Evolutionary conservation across 768 basidiomycete genomes (phyloP).

Genomic region (Naganishia vishniacii): DNA sequence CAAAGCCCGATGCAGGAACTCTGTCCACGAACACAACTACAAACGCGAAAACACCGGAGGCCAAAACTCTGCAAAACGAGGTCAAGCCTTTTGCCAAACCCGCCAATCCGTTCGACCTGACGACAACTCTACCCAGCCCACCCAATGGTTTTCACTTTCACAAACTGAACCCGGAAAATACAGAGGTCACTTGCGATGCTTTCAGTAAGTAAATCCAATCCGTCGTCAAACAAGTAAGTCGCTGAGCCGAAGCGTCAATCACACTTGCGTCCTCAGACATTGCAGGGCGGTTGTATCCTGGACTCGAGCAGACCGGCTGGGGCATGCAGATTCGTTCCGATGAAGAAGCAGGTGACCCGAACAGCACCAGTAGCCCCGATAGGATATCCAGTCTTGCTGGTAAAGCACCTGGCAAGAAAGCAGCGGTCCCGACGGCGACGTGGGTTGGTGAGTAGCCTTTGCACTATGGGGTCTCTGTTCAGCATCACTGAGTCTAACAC

Average conservation of each 20-base stretch:
- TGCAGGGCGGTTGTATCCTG: slow-evolving; percentile 7
- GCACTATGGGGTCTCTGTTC: too few relatives aligned
- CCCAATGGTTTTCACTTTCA: slow-evolving; percentile 7
- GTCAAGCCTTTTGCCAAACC: slow-evolving; percentile 11
- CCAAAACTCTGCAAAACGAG: background rate
- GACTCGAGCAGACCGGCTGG: slow-evolving; percentile 3
- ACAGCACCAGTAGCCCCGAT: background rate
- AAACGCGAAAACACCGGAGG: background rate
- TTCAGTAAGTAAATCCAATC: background rate
- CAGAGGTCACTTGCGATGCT: slow-evolving; percentile 9
- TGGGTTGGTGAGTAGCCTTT: slow-evolving; percentile 6
- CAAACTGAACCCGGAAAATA: slow-evolving; percentile 8
- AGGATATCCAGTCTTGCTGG: slow-evolving; percentile 3
- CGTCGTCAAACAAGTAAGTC: background rate
- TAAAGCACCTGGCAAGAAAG: background rate
- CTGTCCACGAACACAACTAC: background rate
- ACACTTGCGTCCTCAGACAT: background rate
- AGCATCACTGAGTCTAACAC: background rate
- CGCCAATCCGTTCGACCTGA: background rate
- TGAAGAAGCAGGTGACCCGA: background rate
- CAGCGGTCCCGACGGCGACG: background rate
- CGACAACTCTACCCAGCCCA: background rate
- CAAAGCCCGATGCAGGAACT: background rate
- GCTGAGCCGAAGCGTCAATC: too few relatives aligned
- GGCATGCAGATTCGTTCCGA: background rate